These are phyloP conservation scores for Huiozyma sinensis DNA, from an alignment of 805 yeast species.

Conservation along the genomic window DNA sequence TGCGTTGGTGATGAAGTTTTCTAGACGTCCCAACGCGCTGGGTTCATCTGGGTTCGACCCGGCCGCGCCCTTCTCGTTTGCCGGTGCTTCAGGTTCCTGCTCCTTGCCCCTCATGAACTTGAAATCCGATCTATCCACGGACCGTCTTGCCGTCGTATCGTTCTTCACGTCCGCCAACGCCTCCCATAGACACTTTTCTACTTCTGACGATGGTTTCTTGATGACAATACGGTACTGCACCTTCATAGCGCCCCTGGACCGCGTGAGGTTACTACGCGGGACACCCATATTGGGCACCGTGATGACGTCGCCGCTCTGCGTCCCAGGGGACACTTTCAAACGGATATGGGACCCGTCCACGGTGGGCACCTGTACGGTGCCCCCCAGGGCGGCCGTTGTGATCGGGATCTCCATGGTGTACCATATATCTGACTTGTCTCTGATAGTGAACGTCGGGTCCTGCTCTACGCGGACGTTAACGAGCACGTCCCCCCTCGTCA, in stretches of 20 bases:
- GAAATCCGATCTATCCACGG: slow-evolving; percentile 13
- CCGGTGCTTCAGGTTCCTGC: not conserved
- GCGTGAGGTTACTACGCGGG: slow-evolving; percentile 43
- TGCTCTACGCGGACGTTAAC: slow-evolving; percentile 69
- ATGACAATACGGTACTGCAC: slow-evolving; percentile 64
- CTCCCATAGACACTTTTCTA: slow-evolving; percentile 82
- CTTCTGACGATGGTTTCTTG: slow-evolving; percentile 64
- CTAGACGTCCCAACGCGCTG: slow-evolving; percentile 39
- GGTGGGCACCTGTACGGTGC: slow-evolving; percentile 83
- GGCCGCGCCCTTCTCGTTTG: not conserved
- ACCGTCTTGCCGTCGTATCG: slow-evolving; percentile 68
- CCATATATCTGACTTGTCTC: slow-evolving; percentile 50
- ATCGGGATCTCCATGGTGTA: slow-evolving; percentile 63
- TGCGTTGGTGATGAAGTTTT: slow-evolving; percentile 46
- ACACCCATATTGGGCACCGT: slow-evolving; percentile 82
- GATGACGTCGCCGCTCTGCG: slow-evolving; percentile 63
- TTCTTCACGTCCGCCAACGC: slow-evolving; percentile 87
- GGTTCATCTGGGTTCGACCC: slow-evolving; percentile 21
- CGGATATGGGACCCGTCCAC: slow-evolving; percentile 68
- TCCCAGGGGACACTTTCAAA: slow-evolving; percentile 73
- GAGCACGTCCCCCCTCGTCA: slow-evolving; percentile 78
- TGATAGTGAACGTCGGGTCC: slow-evolving; percentile 60
- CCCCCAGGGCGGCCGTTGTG: slow-evolving; percentile 97
- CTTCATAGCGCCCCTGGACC: slow-evolving; percentile 69
- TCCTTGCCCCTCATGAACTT: not conserved